A percentile compares a stretch with the other conserved stretches of the same genome.
These are phyloP conservation scores for Suhomyces wounanorum DNA, from an alignment of 1,139 yeast genomes.

Conservation along the genomic window DNA sequence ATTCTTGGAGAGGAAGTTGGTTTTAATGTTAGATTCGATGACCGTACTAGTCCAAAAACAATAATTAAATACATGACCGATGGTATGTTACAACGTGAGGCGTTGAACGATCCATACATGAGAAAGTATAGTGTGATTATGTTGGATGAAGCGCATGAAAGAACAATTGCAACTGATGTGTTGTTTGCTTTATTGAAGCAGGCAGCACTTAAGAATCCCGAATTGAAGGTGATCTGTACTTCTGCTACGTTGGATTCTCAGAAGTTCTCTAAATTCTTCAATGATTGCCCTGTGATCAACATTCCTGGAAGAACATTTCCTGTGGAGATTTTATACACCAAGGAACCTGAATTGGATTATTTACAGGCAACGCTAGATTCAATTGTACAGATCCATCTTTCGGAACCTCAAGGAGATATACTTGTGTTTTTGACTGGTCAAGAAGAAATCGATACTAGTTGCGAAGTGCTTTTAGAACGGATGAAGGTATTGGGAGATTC, in stretches of 20 bases:
- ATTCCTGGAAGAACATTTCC: conserved; percentile 93
- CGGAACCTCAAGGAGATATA: conserved; percentile 80
- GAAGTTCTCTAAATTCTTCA: conserved; percentile 78
- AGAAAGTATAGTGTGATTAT: conserved; percentile 76
- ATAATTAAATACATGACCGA: conserved; percentile 80
- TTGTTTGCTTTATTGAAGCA: conserved; percentile 80
- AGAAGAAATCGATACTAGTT: conserved; percentile 89
- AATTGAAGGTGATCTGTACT: conserved; percentile 76
- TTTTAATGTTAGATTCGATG: conserved; percentile 67
- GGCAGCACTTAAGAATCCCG: conserved; percentile 70
- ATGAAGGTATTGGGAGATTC: conserved; percentile 66
- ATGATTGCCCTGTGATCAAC: conserved; percentile 73
- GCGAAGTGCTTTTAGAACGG: conserved; percentile 70
- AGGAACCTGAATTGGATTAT: conserved; percentile 84
- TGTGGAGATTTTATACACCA: conserved; percentile 75
- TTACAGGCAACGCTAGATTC: conserved; percentile 79
- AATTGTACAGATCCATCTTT: conserved; percentile 76
- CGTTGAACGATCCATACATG: conserved; percentile 73
- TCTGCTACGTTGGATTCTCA: conserved; percentile 91
- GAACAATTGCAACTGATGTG: conserved; percentile 93
- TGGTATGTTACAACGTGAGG: conserved; percentile 90
- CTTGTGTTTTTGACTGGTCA: conserved; percentile 87
- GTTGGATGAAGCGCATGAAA: conserved; percentile 95
- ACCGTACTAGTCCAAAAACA: conserved; percentile 55
- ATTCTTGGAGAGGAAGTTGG: conserved; percentile 65